Conservation (phyloP, 2,329 filamentous ascomycete species). For the Ustilaginoidea virens region DNA sequence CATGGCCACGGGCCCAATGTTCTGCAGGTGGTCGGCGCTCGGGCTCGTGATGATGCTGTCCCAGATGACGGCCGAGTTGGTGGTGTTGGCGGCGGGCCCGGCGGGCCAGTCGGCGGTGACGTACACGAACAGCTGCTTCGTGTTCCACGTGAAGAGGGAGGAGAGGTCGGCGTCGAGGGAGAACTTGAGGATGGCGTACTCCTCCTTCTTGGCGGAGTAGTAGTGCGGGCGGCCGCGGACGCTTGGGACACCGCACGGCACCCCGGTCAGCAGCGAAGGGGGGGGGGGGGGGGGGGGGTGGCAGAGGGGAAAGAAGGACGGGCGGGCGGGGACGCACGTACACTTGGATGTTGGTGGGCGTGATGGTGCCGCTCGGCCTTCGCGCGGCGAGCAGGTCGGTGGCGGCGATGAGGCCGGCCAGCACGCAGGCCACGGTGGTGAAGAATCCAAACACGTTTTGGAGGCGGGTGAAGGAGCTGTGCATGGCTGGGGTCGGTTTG, state of each 20-base stretch:
- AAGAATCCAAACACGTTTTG: slow-evolving; percentile 98
- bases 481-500: slow-evolving; percentile 50
- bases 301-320: neutral
- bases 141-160: slow-evolving; percentile 97
- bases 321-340: slow-evolving; percentile 25
- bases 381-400: slow-evolving; percentile 61
- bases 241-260: slow-evolving; percentile 27
- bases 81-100: slow-evolving; percentile 19
- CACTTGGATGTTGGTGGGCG: slow-evolving; percentile 72
- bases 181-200: slow-evolving; percentile 91
- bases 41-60: slow-evolving; percentile 78
- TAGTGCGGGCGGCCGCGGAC: slow-evolving; percentile 90
- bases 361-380: slow-evolving; percentile 44
- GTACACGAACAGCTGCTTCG: slow-evolving; percentile 95
- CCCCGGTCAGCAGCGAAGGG: neutral
- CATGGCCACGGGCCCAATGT: slow-evolving; percentile 41
- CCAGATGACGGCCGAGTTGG: slow-evolving; percentile 81
- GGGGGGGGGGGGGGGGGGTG: neutral
- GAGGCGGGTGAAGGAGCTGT: slow-evolving; percentile 68
- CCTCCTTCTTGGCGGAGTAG: slow-evolving; percentile 82
- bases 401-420: slow-evolving; percentile 65
- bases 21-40: slow-evolving; percentile 46
- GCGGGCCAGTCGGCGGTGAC: slow-evolving; percentile 63
- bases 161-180: slow-evolving; percentile 82
- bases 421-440: slow-evolving; percentile 76